A percentile compares a stretch with the other conserved stretches of the same genome.
Conservation (phyloP, 352 stramenopile genomes). For the Phytophthora brassicae region DNA sequence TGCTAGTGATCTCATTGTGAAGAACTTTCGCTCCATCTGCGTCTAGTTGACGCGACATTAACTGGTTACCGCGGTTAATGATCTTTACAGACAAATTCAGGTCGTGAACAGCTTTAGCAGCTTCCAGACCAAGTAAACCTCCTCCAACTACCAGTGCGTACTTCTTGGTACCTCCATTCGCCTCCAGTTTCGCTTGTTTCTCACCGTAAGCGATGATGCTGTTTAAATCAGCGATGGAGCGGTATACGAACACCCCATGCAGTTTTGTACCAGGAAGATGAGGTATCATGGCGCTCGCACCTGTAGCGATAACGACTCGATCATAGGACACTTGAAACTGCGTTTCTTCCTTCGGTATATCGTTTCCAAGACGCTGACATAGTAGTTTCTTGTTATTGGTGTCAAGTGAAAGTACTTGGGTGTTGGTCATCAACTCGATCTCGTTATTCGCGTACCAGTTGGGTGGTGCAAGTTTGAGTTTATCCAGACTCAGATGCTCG, state of each 20-base stretch:
- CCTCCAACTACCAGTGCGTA: conserved; percentile 62
- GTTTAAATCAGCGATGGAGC: conserved; percentile 92
- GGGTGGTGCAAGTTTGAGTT: conserved; percentile 79
- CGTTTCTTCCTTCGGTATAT: conserved; percentile 18
- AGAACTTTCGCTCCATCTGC: conserved; percentile 88
- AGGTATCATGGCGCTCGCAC: conserved; percentile 87
- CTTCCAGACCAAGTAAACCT: conserved; percentile 85
- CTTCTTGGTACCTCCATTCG: conserved; percentile 32
- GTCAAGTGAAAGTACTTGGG: conserved; percentile 81
- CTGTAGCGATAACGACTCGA: conserved; percentile 88
- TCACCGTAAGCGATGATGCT: conserved; percentile 85
- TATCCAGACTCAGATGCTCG: conserved; percentile 87
- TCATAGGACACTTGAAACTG: conserved; percentile 83
- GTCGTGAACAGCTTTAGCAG: conserved; percentile 90
- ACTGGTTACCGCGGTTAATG: conserved; percentile 89
- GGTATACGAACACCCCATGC: conserved; percentile 92
- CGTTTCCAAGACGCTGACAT: conserved; percentile 32
- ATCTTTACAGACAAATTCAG: conserved; percentile 88
- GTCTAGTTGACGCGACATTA: conserved; percentile 94
- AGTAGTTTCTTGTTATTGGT: conserved; percentile 69
- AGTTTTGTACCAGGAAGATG: conserved; percentile 79
- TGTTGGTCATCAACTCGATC: conserved; percentile 78
- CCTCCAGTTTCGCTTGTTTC: conserved; percentile 38
- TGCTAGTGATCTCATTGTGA: conserved; percentile 87
- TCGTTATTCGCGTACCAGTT: conserved; percentile 86